Evolutionary conservation across 345 rosid genomes (phyloP).

Genomic region (Reutealis trisperma): DNA sequence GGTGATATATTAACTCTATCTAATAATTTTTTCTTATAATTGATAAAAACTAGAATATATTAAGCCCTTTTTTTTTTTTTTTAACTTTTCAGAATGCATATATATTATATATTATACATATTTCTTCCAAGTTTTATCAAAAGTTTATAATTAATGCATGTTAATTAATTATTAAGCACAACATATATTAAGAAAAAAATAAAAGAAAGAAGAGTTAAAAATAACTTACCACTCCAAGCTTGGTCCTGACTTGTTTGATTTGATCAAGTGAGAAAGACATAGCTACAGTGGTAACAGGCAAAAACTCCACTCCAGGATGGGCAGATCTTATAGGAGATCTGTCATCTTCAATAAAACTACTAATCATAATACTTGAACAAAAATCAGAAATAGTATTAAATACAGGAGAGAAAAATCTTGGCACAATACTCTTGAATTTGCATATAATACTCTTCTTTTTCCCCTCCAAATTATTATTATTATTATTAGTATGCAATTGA

Average conservation of each 20-base stretch:
- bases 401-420: slow-evolving; percentile 8
- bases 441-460: background rate
- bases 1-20: too few species aligned
- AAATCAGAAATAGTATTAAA: slow-evolving; percentile 35
- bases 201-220: background rate
- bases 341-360: slow-evolving; percentile 39
- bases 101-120: too few species aligned
- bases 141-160: background rate
- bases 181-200: too few species aligned
- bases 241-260: slow-evolving; percentile 40
- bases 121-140: too few species aligned
- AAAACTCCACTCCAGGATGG: slow-evolving; percentile 28
- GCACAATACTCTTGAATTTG: background rate
- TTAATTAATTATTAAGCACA: background rate
- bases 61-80: too few species aligned
- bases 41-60: too few species aligned
- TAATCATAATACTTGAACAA: slow-evolving; percentile 33
- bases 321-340: slow-evolving; percentile 36
- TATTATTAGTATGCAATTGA: background rate
- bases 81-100: too few species aligned
- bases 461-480: background rate
- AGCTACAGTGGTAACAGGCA: slow-evolving; percentile 27
- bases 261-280: slow-evolving; percentile 38
- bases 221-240: slow-evolving; percentile 33
- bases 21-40: too few species aligned